Conservation (phyloP, 768 basidiomycete genomes). For the Holtermanniella nyarrowii region DNA sequence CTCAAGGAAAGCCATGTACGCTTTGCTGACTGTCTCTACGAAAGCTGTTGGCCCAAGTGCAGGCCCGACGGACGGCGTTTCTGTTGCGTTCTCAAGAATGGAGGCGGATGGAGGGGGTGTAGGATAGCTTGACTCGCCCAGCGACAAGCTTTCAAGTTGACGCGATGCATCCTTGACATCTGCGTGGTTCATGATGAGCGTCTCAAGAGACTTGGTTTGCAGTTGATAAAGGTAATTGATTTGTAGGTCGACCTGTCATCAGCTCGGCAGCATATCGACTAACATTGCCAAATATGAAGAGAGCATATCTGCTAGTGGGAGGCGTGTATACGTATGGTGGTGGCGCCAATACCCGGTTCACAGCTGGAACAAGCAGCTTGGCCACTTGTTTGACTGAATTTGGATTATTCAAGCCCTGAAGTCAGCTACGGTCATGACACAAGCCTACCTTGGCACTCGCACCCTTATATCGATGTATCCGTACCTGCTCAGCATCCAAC, state of each 20-base stretch:
- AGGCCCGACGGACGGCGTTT: slow-evolving; percentile 13
- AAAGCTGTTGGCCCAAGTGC: slow-evolving; percentile 18
- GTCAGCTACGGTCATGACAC: neutral
- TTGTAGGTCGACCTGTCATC: slow-evolving; percentile 31
- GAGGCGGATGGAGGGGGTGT: neutral
- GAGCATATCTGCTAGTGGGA: slow-evolving; percentile 18
- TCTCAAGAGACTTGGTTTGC: slow-evolving; percentile 13
- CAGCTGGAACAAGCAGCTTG: slow-evolving; percentile 16
- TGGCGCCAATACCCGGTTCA: slow-evolving; percentile 23
- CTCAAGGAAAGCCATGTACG: slow-evolving; percentile 16
- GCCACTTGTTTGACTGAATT: slow-evolving; percentile 31
- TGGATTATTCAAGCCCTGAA: slow-evolving; percentile 32
- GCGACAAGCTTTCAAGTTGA: neutral
- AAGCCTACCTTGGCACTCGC: slow-evolving; percentile 31
- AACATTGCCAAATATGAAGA: slow-evolving; percentile 33
- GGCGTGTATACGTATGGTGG: slow-evolving; percentile 29
- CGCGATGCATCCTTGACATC: neutral
- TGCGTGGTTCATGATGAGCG: neutral
- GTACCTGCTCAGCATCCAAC: slow-evolving; percentile 18
- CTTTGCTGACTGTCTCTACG: slow-evolving; percentile 10
- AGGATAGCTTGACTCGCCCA: neutral
- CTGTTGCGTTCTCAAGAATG: slow-evolving; percentile 18
- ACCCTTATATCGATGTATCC: slow-evolving; percentile 26
- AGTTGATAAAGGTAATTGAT: slow-evolving; percentile 37
- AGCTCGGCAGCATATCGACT: slow-evolving; percentile 8